A percentile compares a stretch with the other conserved stretches of the same genome.
phyloP scores from a whole-genome alignment of 2,329 filamentous ascomycete species.

The Ascosphaera apis region DNA sequence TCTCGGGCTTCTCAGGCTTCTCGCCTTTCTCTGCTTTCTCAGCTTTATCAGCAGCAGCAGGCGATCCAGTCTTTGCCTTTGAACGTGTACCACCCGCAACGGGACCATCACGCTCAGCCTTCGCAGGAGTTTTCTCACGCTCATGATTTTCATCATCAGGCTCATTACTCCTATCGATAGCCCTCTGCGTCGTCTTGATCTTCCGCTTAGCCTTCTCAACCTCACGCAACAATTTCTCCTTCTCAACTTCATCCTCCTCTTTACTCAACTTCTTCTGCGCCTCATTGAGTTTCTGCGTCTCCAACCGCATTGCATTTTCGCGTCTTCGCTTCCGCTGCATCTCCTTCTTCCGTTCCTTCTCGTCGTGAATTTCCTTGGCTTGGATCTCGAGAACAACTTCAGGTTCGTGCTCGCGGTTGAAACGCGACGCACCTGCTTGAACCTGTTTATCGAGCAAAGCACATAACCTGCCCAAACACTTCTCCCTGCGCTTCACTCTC shows the following conservation, averaged over 20 bases:
- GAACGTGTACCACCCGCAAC: not conserved
- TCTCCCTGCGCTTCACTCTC: not conserved
- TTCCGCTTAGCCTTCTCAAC: constrained; percentile 84
- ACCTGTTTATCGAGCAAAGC: constrained; percentile 36
- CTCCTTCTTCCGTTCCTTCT: constrained; percentile 98
- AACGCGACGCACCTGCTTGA: constrained; percentile 49
- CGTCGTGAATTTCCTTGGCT: constrained; percentile 69
- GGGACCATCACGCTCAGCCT: not conserved
- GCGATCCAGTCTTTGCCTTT: not conserved
- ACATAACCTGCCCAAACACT: not conserved
- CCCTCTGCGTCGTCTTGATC: constrained; percentile 69
- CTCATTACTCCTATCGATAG: constrained; percentile 58
- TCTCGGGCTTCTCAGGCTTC: not conserved
- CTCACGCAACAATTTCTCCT: constrained; percentile 57
- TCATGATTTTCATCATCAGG: constrained; percentile 21
- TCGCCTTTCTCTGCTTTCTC: not conserved
- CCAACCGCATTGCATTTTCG: constrained; percentile 82
- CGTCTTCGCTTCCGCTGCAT: constrained; percentile 94
- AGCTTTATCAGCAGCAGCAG: not conserved
- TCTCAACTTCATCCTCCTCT: constrained; percentile 62
- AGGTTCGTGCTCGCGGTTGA: constrained; percentile 52
- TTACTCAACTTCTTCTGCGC: constrained; percentile 56
- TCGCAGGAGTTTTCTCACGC: not conserved
- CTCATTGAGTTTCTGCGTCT: constrained; percentile 59
- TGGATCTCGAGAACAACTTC: constrained; percentile 70